These are phyloP conservation scores for Aspergillus sojae DNA, from an alignment of 2,329 filamentous ascomycete genomes.

Conservation along the genomic window DNA sequence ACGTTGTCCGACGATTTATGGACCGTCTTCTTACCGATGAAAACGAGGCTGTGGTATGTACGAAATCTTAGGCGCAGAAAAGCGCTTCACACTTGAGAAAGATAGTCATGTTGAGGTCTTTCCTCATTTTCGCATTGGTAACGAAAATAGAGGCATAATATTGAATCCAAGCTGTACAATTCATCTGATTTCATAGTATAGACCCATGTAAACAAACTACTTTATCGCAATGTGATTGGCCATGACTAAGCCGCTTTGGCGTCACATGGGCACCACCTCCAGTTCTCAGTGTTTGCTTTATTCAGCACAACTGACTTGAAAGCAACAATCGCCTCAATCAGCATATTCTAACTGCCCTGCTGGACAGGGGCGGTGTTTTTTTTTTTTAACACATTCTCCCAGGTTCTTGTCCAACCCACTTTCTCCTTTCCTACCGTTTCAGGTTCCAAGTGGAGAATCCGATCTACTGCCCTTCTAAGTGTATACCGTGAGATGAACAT, in stretches of 20 bases:
- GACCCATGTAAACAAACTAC: neutral
- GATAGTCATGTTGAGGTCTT: neutral
- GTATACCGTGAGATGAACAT: neutral
- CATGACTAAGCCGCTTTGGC: neutral
- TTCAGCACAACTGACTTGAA: neutral
- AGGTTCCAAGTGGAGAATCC: neutral
- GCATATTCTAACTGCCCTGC: neutral
- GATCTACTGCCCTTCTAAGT: neutral
- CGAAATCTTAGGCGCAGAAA: neutral
- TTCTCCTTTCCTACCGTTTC: neutral
- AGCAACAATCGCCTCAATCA: neutral
- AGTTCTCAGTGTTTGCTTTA: neutral
- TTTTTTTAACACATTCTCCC: too few relatives aligned
- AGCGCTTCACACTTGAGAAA: neutral
- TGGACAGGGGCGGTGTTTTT: neutral
- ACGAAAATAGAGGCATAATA: neutral
- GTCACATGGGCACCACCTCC: neutral
- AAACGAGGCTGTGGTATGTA: neutral
- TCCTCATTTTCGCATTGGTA: neutral
- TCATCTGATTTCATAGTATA: neutral
- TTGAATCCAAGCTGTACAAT: neutral
- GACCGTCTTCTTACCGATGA: slow-evolving; percentile 1
- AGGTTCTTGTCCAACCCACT: too few relatives aligned
- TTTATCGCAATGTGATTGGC: neutral
- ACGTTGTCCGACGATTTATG: slow-evolving; percentile 1